Evolutionary conservation across 1,284 basidiomycete genomes (phyloP).

Genomic region (Malassezia caprae): DNA sequence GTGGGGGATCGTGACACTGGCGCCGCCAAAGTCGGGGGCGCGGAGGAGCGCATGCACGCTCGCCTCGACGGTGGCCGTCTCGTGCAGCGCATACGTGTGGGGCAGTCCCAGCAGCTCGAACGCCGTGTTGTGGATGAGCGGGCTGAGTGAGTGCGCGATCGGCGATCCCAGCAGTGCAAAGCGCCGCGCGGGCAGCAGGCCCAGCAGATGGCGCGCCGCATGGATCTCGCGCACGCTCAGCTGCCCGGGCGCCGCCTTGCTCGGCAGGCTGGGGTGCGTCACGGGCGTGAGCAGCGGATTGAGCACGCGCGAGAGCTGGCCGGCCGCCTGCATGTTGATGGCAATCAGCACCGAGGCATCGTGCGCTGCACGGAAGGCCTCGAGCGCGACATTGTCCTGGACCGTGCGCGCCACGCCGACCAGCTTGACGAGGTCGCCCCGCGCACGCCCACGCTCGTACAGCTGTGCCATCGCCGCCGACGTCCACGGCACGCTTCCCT

Average conservation of each 20-base stretch:
- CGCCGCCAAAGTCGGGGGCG: slow-evolving; percentile 74
- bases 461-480: slow-evolving; percentile 55
- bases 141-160: slow-evolving; percentile 80
- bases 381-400: slow-evolving; percentile 70
- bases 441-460: slow-evolving; percentile 23
- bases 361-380: slow-evolving; percentile 60
- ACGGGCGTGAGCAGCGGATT: slow-evolving; percentile 79
- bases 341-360: slow-evolving; percentile 63
- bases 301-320: slow-evolving; percentile 71
- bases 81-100: slow-evolving; percentile 54
- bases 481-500: slow-evolving; percentile 73
- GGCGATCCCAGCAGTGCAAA: slow-evolving; percentile 85
- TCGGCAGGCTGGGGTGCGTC: slow-evolving; percentile 73
- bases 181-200: slow-evolving; percentile 60
- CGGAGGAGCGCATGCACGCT: slow-evolving; percentile 59
- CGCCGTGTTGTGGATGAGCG: slow-evolving; percentile 81
- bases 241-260: slow-evolving; percentile 76
- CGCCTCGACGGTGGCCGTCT: slow-evolving; percentile 62
- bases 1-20: slow-evolving; percentile 64
- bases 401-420: slow-evolving; percentile 68
- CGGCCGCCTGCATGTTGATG: slow-evolving; percentile 82
- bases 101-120: slow-evolving; percentile 74
- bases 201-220: slow-evolving; percentile 66
- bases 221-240: slow-evolving; percentile 78
- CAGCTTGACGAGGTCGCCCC: slow-evolving; percentile 82